These are phyloP conservation scores for Lenwebbia sp. DNA, from an alignment of 345 rosid species.

Conservation along the genomic window DNA sequence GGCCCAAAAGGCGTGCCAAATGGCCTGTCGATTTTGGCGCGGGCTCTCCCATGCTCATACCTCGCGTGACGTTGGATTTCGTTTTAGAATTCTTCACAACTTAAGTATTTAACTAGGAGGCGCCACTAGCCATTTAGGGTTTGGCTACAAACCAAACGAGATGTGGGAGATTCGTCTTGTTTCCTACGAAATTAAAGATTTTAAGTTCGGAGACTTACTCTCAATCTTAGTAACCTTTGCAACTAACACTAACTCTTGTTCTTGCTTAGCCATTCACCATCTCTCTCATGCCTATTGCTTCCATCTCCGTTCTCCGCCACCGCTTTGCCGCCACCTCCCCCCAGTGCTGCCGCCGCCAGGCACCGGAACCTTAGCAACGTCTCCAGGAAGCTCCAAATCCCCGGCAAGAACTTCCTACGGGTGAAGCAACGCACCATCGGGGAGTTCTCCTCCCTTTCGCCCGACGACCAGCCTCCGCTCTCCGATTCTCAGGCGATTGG, in stretches of 20 bases:
- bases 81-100: too few relatives aligned
- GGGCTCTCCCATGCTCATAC: too few relatives aligned
- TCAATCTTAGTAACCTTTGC: background rate
- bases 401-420: conserved; percentile 48
- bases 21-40: too few relatives aligned
- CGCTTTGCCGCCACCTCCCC: conserved; percentile 16
- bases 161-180: too few relatives aligned
- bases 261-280: background rate
- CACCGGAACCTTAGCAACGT: conserved; percentile 33
- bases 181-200: too few relatives aligned
- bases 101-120: too few relatives aligned
- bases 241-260: background rate
- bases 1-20: too few relatives aligned
- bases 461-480: conserved; percentile 33
- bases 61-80: too few relatives aligned
- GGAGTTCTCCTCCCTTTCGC: conserved; percentile 54
- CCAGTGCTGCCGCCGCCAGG: too few relatives aligned
- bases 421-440: conserved; percentile 40
- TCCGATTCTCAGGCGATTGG: conserved; percentile 78
- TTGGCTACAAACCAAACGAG: too few relatives aligned
- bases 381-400: conserved; percentile 34
- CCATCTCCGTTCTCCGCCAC: conserved; percentile 12
- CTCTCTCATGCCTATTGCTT: conserved; percentile 3
- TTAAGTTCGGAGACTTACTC: too few relatives aligned
- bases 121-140: too few relatives aligned